Base-by-base conservation (phyloP, 768 basidiomycete genomes). In the Hortiboletus flavorubellus region DNA sequence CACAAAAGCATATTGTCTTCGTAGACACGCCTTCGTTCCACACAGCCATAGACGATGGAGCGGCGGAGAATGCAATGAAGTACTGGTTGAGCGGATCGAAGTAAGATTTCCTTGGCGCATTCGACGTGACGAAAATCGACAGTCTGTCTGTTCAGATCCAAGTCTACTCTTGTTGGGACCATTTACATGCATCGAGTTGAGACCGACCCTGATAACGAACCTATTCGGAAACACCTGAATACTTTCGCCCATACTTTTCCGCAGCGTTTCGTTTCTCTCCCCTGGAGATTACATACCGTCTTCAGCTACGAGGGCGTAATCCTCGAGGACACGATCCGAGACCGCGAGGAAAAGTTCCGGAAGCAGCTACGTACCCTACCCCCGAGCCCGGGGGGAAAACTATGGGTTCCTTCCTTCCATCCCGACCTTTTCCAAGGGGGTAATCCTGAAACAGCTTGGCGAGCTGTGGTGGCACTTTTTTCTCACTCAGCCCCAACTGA, bases 21-120 rank as follows among this genome's bases (percentile, higher is more conserved):
- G 59, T 67, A 0, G 61, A 68, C 51, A 68, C 51, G 0, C 66
- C 66, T 12, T 63, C 64, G 23, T 60, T 66, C n/a, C 34, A 29
- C 21, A 37, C 47, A 3, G 49, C 15, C 8, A 10, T 16, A 29
- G 39, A 48, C 29, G 45, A 48, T 23, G 4, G 1, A 29, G 34
- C 8, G 5, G 56, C 52, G 9, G 49, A 56, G 14, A 41, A 1
- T 2, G 11, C 48, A 15, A 58, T 35, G 44, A 14, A 3, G 1
- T 26, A 2, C 16, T 66, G 62, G 65, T 34, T 65, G 41, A 46
- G 1, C 0, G 23, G 37, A 8, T 46, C 49, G 15, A 49, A 37
- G 62, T 59, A 49, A 15, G 47, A 6, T 29, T 33, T 7, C 2
- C 21, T 39, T 29, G 5, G 5, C 10, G 8, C 40, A 16, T 12